Evolutionary conservation across 768 basidiomycete genomes (phyloP).

Genomic region (Russula foetens): DNA sequence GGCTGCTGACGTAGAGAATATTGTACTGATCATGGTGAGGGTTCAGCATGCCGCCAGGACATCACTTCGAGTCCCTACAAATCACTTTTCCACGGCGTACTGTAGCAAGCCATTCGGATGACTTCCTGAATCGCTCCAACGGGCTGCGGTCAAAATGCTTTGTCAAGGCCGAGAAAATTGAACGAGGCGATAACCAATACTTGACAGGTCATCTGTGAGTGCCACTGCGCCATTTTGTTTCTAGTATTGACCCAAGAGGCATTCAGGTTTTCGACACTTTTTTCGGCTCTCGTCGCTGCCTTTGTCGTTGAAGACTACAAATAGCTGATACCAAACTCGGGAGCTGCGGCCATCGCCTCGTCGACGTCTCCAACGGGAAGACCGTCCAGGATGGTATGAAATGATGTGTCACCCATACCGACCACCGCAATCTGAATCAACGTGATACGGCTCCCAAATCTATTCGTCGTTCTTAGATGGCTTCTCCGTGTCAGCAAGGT

Average conservation of each 20-base stretch:
- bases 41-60: background rate
- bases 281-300: too few species aligned
- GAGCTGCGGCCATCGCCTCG: background rate
- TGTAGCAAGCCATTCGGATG: background rate
- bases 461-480: background rate
- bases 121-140: background rate
- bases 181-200: too few species aligned
- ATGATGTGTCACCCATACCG: background rate
- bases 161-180: background rate
- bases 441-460: background rate
- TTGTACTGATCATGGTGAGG: background rate
- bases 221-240: too few species aligned
- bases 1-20: background rate
- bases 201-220: too few species aligned
- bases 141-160: background rate
- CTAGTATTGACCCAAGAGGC: too few species aligned
- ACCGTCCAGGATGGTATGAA: background rate
- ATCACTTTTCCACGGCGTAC: background rate
- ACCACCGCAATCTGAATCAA: background rate
- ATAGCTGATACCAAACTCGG: too few species aligned
- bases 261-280: too few species aligned
- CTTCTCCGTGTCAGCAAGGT: too few species aligned
- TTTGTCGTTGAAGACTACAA: too few species aligned
- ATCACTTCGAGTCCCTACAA: background rate
- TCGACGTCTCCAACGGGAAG: background rate